Evolutionary conservation across 345 rosid species (phyloP).

Genomic region (Odontarrhena argentea): DNA sequence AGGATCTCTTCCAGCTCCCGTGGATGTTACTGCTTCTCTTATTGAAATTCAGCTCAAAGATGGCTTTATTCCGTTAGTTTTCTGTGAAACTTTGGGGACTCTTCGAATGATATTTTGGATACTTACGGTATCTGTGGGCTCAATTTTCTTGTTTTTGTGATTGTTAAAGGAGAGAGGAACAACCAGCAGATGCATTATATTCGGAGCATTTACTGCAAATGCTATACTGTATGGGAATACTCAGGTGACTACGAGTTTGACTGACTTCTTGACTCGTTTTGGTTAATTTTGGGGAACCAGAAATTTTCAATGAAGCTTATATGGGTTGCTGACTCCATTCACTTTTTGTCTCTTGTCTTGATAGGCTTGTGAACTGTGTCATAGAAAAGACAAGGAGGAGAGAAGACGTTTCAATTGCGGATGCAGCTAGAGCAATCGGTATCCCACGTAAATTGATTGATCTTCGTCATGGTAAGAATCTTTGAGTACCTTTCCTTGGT

Average conservation of each 20-base stretch:
- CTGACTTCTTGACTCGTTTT: conserved; percentile 10
- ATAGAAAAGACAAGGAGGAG: conserved; percentile 83
- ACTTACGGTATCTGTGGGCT: not conserved
- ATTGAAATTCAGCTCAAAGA: conserved; percentile 79
- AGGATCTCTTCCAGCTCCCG: conserved; percentile 77
- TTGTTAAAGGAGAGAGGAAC: conserved; percentile 48
- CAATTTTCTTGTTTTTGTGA: conserved; percentile 11
- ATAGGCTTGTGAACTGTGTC: conserved; percentile 90
- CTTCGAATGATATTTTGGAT: not conserved
- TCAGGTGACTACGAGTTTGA: conserved; percentile 57
- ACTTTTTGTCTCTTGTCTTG: conserved; percentile 20
- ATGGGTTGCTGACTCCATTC: not conserved
- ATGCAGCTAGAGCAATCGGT: conserved; percentile 78
- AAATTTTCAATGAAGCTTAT: not conserved
- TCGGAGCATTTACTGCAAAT: conserved; percentile 78
- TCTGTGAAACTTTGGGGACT: conserved; percentile 1
- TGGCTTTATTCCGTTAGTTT: conserved; percentile 61
- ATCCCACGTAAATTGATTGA: conserved; percentile 87
- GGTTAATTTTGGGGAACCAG: conserved; percentile 4
- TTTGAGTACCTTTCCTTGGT: conserved; percentile 20
- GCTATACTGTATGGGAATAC: conserved; percentile 80
- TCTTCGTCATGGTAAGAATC: conserved; percentile 83
- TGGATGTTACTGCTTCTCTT: conserved; percentile 84
- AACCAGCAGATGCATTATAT: conserved; percentile 47
- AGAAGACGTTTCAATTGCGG: conserved; percentile 72